These are phyloP conservation scores for Megacollybia platyphylla DNA, from an alignment of 1,284 basidiomycete genomes.

Conservation along the genomic window DNA sequence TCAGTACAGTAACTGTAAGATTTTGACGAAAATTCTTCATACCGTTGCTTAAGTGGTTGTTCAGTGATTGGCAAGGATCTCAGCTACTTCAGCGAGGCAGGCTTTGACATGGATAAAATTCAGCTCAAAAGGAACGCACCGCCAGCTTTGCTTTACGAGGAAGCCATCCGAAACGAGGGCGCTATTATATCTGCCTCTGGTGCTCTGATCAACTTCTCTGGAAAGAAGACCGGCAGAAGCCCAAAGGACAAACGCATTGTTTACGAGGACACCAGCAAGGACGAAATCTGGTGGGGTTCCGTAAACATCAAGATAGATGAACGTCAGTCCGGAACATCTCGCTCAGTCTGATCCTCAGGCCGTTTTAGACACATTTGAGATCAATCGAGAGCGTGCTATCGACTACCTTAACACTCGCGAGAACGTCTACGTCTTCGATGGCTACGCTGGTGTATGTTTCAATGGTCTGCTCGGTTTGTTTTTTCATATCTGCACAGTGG, in stretches of 20 bases:
- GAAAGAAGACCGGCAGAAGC: slow-evolving; percentile 97
- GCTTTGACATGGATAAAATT: slow-evolving; percentile 94
- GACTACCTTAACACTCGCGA: slow-evolving; percentile 99
- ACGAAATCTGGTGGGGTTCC: slow-evolving; percentile 99
- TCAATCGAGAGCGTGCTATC: slow-evolving; percentile 99
- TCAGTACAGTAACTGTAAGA: slow-evolving; percentile 44
- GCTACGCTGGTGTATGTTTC: slow-evolving; percentile 73
- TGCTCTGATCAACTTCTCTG: slow-evolving; percentile 98
- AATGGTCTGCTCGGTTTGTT: slow-evolving; percentile 4
- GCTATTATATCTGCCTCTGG: slow-evolving; percentile 95
- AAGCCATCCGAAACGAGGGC: slow-evolving; percentile 96
- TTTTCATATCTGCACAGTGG: slow-evolving; percentile 43
- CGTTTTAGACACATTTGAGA: slow-evolving; percentile 88
- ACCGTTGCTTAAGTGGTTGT: slow-evolving; percentile 5
- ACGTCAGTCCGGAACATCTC: slow-evolving; percentile 38
- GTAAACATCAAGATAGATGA: slow-evolving; percentile 99
- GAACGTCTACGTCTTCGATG: slow-evolving; percentile 98
- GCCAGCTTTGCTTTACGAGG: slow-evolving; percentile 93
- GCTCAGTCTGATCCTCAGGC: slow-evolving; percentile 1
- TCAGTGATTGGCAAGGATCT: slow-evolving; percentile 84
- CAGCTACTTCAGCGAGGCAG: slow-evolving; percentile 97
- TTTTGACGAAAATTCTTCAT: slow-evolving; percentile 3
- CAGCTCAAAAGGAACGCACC: slow-evolving; percentile 91
- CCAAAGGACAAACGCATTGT: slow-evolving; percentile 99
- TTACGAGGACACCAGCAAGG: slow-evolving; percentile 93